phyloP scores from a whole-genome alignment of 192 early-diverging fungal genomes.

The Coemansia sp. region DNA sequence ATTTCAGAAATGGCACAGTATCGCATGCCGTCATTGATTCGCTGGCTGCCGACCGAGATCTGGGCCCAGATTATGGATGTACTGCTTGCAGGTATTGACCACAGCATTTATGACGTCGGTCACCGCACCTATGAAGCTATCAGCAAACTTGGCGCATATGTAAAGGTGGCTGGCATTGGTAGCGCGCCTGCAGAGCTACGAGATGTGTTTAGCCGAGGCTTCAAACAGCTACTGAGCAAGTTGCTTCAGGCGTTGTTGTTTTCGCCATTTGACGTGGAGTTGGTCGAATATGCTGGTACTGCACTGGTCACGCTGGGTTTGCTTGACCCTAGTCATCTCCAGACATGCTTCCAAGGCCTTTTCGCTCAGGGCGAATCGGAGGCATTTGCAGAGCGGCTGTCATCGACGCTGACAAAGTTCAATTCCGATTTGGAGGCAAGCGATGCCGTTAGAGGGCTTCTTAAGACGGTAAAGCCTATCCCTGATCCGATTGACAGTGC shows the following conservation, averaged over 20 bases:
- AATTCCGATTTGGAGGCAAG: conserved; percentile 30
- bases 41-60: conserved; percentile 40
- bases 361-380: conserved; percentile 23
- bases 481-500: conserved; percentile 43
- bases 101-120: conserved; percentile 44
- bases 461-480: conserved; percentile 21
- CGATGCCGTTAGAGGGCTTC: conserved; percentile 23
- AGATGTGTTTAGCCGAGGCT: conserved; percentile 20
- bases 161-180: conserved; percentile 32
- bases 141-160: conserved; percentile 46
- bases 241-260: conserved; percentile 37
- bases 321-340: conserved; percentile 37
- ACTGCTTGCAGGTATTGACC: conserved; percentile 38
- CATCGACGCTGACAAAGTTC: conserved; percentile 37
- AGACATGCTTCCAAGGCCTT: conserved; percentile 37
- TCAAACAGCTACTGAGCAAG: conserved; percentile 39
- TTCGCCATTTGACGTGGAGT: conserved; percentile 44
- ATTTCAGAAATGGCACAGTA: conserved; percentile 50
- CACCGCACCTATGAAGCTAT: conserved; percentile 49
- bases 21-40: conserved; percentile 42
- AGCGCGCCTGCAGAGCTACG: conserved; percentile 17
- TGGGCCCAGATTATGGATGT: conserved; percentile 33
- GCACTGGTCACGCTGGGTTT: conserved; percentile 44
- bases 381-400: conserved; percentile 36
- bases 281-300: conserved; percentile 46